Evolutionary conservation across 371 early-diverging fungal genomes (phyloP), one percentile per base, ranked within the genome.

Genomic region (Mortierella sp.): DNA sequence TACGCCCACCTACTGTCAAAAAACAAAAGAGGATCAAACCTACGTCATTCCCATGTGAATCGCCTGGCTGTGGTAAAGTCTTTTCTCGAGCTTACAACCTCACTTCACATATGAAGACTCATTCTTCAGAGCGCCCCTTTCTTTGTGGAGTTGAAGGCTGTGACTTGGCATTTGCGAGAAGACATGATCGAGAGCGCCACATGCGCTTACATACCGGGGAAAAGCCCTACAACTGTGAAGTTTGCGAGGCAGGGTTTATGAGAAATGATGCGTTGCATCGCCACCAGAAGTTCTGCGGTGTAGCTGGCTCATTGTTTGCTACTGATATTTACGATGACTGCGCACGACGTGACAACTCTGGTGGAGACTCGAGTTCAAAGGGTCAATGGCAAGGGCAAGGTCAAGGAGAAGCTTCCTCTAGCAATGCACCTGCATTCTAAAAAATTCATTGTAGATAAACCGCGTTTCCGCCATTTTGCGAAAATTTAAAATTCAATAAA

Each of bases 121-220:
- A 94, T 73, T 80, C 81, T 0, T 58, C 65, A 0, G 94, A 92
- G 59, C 84, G 87, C 29, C 94, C 94, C 0, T 92, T 87, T 86
- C 87, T 84, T 37, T 93, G 93, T 63, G 55, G 80, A 9, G 76
- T 77, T 12, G n/a, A n/a, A n/a, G n/a, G n/a, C n/a, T 93, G 94
- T 64, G 64, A 70, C 1, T 66, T 83, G 35, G 82, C 86, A 2
- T 93, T 93, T 86, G 88, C 90, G 12, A 86, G 94, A 7, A 89
- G 90, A 43, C 92, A 93, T 70, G 93, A 96, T 77, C 86, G 94
- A 23, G 95, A 94, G 65, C 85, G 97, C 7, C 96, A 96, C 80
- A 61, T 77, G 0, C 89, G 91, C 29, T 82, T 91, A 19, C 91
- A 92, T 55, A 83, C 82, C 64, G 91, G 91, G 17, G 76, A 87